Base-by-base conservation (phyloP, 2,329 filamentous ascomycete genomes). In the Ophiostoma himal-ulmi region DNA sequence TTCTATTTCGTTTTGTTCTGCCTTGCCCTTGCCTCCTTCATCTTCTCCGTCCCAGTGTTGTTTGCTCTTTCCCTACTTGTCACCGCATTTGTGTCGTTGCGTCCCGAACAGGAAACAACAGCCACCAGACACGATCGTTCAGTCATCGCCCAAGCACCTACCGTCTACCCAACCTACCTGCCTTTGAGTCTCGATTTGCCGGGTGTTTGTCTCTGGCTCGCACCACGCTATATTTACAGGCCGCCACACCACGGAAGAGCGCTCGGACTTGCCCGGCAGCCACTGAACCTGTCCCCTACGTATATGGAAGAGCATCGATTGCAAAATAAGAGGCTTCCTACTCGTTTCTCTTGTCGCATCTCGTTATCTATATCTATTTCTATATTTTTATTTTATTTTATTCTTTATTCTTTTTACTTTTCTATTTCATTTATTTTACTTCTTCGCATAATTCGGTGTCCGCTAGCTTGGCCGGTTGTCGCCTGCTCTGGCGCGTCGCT, bases 401-500 rank as follows among this genome's bases (percentile, higher is more conserved):
- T 7, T 30, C 52, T 22, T 22, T 14, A 14, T 57, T 30, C 22
- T 26, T 11, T 4, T 26, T 13, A 10, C 26, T 57, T 57, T 5
- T 57, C 1, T 11, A 60, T 60, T 34, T 34, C 14, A 36, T 34
- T 62, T 17, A 36, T 67, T 62, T 26, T 34, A 14, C 10, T 14
- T 26, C 48, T 37, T 67, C 26, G 37, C 36, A 44, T 30, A 30
- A 39, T 54, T 5, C 48, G 41, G 52, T 26, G 30, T 65, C 11
- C 62, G 62, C 48, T 52, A 60, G 34, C 36, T 68, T 34, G 13
- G 48, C 20, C 44, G 26, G 7, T 69, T 34, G 26, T 62, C 57
- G 57, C 57, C 57, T 65, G 60, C 48, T 39, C 68, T 66, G 30
- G 70, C 70, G 67, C 70, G 37, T 71, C 36, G 65, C 68, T 66